Conservation (phyloP, 192 early-diverging fungal genomes). For the Globomyces pollinis-pini region DNA sequence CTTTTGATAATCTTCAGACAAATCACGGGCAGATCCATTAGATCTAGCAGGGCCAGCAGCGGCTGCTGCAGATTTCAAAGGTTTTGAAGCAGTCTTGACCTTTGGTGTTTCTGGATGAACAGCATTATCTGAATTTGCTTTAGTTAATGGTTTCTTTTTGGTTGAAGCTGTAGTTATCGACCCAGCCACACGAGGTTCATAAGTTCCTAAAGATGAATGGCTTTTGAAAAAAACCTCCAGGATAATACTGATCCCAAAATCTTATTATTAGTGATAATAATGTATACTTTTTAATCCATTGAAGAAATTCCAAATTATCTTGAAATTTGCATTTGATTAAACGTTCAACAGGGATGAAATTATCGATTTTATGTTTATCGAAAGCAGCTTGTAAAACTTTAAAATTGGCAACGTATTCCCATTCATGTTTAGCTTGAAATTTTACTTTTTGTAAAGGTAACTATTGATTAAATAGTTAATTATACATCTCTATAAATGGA, state of each 20-base stretch:
- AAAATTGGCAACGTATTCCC: slow-evolving; percentile 92
- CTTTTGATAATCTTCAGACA: slow-evolving; percentile 5
- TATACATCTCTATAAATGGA: slow-evolving; percentile 51
- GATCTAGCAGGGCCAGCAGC: slow-evolving; percentile 8
- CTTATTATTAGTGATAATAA: slow-evolving; percentile 16
- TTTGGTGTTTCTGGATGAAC: background rate
- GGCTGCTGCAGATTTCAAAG: slow-evolving; percentile 5
- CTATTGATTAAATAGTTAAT: slow-evolving; percentile 29
- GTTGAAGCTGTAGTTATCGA: slow-evolving; percentile 29
- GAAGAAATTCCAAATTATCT: slow-evolving; percentile 97
- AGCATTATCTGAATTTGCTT: slow-evolving; percentile 13
- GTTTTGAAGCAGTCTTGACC: background rate
- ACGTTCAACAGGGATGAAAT: slow-evolving; percentile 82
- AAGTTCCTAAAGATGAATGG: background rate
- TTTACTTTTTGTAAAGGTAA: slow-evolving; percentile 85
- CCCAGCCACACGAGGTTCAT: slow-evolving; percentile 19
- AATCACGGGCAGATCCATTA: slow-evolving; percentile 9
- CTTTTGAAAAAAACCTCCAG: slow-evolving; percentile 84
- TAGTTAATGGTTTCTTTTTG: slow-evolving; percentile 6
- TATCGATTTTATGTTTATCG: slow-evolving; percentile 86
- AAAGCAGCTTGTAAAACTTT: slow-evolving; percentile 88
- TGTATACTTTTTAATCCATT: slow-evolving; percentile 76
- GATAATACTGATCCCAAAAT: slow-evolving; percentile 84
- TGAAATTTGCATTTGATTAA: slow-evolving; percentile 95
- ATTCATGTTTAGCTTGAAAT: slow-evolving; percentile 90